Conservation (phyloP, 495 filamentous ascomycete species). For the Penicillium nucicola region DNA sequence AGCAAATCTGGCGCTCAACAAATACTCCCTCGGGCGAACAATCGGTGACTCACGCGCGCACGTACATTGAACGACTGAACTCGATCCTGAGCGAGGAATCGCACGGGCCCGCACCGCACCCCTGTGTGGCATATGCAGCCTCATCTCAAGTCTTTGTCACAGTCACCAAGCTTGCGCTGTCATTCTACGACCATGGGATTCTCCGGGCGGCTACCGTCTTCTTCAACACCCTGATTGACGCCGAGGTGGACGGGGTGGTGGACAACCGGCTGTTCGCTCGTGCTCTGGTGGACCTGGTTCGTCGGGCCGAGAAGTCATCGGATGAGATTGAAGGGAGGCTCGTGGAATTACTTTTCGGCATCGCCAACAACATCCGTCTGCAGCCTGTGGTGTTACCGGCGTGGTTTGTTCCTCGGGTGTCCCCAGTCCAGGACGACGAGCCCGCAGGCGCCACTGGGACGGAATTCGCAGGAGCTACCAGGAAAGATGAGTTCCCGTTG, state of each 20-base stretch:
- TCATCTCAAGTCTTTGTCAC: conserved; percentile 83
- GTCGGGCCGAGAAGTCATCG: conserved; percentile 53
- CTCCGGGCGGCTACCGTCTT: conserved; percentile 77
- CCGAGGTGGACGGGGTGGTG: conserved; percentile 90
- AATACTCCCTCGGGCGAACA: conserved; percentile 50
- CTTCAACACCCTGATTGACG: conserved; percentile 88
- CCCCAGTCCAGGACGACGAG: conserved; percentile 39
- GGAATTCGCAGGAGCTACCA: conserved; percentile 76
- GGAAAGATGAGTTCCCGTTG: conserved; percentile 91
- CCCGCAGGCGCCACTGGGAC: conserved; percentile 47
- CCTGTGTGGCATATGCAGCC: conserved; percentile 80
- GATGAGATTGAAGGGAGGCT: conserved; percentile 77
- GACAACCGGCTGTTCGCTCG: conserved; percentile 79
- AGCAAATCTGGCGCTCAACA: conserved; percentile 79
- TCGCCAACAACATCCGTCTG: conserved; percentile 89
- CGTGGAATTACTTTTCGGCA: conserved; percentile 88
- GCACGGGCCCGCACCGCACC: conserved; percentile 79
- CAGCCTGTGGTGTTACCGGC: conserved; percentile 78
- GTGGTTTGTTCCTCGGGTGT: conserved; percentile 66
- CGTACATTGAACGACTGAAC: conserved; percentile 64
- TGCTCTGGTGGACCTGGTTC: conserved; percentile 75
- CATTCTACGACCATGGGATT: conserved; percentile 73
- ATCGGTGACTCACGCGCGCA: conserved; percentile 47
- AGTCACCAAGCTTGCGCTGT: conserved; percentile 78
- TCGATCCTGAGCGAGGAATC: conserved; percentile 84